phyloP scores from a whole-genome alignment of 495 filamentous ascomycete genomes.

The Durotheca rogersii region DNA sequence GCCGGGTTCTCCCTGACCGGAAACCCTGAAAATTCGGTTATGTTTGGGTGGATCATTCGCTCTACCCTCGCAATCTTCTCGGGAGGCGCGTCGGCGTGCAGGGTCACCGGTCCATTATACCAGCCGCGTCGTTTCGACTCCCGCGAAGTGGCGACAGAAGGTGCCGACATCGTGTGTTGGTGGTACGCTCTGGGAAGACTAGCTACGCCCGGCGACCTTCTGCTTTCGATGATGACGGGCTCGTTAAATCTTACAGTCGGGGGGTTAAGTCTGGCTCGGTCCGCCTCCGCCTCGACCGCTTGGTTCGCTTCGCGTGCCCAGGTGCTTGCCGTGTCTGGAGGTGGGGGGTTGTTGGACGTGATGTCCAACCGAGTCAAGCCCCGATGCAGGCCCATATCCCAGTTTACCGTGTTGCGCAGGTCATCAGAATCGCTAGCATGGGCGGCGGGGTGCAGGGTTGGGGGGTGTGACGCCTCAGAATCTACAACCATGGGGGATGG shows the following conservation, averaged over 20 bases:
- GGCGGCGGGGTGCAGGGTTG: constrained; percentile 41
- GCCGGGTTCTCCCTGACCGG: constrained; percentile 37
- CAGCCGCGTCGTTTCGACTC: constrained; percentile 66
- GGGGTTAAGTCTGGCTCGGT: constrained; percentile 41
- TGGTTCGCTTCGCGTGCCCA: constrained; percentile 54
- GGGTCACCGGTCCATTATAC: constrained; percentile 61
- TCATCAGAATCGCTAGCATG: constrained; percentile 57
- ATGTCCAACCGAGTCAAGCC: constrained; percentile 75
- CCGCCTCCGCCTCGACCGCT: constrained; percentile 50
- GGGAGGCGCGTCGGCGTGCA: constrained; percentile 38
- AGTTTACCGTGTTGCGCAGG: constrained; percentile 62
- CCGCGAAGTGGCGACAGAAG: constrained; percentile 51
- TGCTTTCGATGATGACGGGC: constrained; percentile 20
- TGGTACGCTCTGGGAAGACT: constrained; percentile 36
- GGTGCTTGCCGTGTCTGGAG: constrained; percentile 54
- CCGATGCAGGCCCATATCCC: constrained; percentile 75
- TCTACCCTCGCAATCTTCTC: constrained; percentile 47
- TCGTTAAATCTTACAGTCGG: constrained; percentile 51
- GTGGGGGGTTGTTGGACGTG: constrained; percentile 53
- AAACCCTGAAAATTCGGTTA: constrained; percentile 48
- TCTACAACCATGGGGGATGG: constrained; percentile 72
- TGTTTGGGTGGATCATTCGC: constrained; percentile 51
- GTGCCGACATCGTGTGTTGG: constrained; percentile 55
- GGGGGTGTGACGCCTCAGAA: constrained; percentile 44
- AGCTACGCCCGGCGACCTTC: not conserved